Base-by-base conservation (phyloP, 2,329 filamentous ascomycete genomes). In the Colletotrichum ledebouriae region DNA sequence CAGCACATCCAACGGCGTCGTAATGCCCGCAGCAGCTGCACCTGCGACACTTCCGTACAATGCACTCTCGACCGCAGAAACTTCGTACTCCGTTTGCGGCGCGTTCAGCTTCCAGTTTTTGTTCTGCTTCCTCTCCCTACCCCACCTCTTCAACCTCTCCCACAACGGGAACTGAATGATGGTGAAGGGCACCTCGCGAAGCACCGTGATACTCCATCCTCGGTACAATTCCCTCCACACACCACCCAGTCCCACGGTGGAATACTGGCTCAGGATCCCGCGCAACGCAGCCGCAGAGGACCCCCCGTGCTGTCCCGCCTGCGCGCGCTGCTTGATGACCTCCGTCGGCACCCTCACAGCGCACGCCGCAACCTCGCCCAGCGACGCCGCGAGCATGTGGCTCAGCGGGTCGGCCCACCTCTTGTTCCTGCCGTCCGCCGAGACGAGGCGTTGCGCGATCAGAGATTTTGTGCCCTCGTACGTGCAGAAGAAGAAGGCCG, bases 131-230 rank as follows among this genome's bases (percentile, higher is more conserved):
- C 83, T 78, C 46, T 81, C 74, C 49, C 85, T 79, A 6, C 89
- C 85, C 86, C 88, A 93, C 47, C 85, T 84, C 85, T 98, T 98
- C 86, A 98, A 87, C 4, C 87, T 89, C 81, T 99, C 96, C 96
- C 96, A 99, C 71, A 99, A 86, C 52, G 96, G 96, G 78, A 99
- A 99, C 80, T 99, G 96, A 71, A 99, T 92, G 10, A 98, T 90
- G 3, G 97, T 98, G 76, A 99, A 99, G 4, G 96, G 96, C 70
- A 99, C 94, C 84, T 99, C 96, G 67, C 96, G 89, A 82, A 98
- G 91, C 59, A 99, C 90, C 2, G 96, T 99, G 73, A 98, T 94
- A 17, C 89, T 88, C 87, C 94, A 97, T 1, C 97, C 96, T 41
- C 96, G 87, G 80, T 99, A 99, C 63, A 99, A 81, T 80, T 98